Evolutionary conservation across 768 basidiomycete genomes (phyloP).

Genomic region (Hygrocybe punicea): DNA sequence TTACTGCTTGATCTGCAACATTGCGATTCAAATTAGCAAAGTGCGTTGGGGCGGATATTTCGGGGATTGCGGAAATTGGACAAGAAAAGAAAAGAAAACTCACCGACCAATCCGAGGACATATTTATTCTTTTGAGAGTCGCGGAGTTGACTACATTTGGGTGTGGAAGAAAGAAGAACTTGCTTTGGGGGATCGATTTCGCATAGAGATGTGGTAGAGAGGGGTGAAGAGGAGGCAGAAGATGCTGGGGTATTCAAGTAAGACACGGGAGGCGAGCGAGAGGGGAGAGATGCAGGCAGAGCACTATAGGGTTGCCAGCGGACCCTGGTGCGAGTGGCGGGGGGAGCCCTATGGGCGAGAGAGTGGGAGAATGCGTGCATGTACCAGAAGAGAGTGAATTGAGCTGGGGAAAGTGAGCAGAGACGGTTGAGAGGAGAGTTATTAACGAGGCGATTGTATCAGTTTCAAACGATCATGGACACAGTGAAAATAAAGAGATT

Average conservation of each 20-base stretch:
- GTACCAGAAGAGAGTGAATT: conserved; percentile 18
- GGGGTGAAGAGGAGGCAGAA: conserved; percentile 48
- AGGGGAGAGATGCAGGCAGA: conserved; percentile 36
- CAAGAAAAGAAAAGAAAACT: conserved; percentile 29
- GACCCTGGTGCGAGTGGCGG: conserved; percentile 61
- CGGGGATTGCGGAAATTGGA: neutral
- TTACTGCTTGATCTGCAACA: conserved; percentile 70
- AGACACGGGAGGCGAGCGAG: conserved; percentile 40
- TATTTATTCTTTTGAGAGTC: conserved; percentile 58
- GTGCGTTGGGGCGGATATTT: neutral
- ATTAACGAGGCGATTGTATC: too few relatives aligned
- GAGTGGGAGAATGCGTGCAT: conserved; percentile 48
- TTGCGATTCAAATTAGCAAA: neutral
- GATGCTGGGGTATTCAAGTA: conserved; percentile 60
- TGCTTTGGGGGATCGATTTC: conserved; percentile 29
- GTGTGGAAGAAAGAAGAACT: conserved; percentile 27
- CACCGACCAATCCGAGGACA: conserved; percentile 68
- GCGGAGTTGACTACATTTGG: conserved; percentile 33
- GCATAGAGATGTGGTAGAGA: conserved; percentile 34
- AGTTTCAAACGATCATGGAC: neutral
- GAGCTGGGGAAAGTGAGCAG: conserved; percentile 25
- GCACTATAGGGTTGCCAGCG: conserved; percentile 81
- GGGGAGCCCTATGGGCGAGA: conserved; percentile 68
- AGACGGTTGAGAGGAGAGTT: neutral
- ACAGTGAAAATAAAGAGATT: neutral